Base-by-base conservation (phyloP, 2,329 filamentous ascomycete genomes). In the Epichloe scottii region DNA sequence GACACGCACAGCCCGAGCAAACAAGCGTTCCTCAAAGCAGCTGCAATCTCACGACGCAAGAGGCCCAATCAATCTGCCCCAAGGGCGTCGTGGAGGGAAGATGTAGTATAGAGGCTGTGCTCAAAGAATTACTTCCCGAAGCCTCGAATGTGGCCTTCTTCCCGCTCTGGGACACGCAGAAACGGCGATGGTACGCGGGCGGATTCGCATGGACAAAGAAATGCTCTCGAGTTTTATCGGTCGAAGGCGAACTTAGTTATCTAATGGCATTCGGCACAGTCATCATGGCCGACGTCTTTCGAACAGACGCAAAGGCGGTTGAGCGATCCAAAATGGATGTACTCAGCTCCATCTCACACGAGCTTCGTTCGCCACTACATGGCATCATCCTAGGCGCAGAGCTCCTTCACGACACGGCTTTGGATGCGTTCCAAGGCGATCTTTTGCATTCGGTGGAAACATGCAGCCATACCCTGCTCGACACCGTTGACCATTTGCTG, bases 311-410 rank as follows among this genome's bases (percentile, higher is more conserved):
- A 0, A 51, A 63, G 14, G 58, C 62, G 10, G 66, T 68, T 0
- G 68, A 73, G 35, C 71, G 67, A 49, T 73, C 76, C 34, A 81
- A 81, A 59, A 73, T 73, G 1, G 77, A 81, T 51, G 75, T 81
- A 37, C 71, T 84, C 7, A 75, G 76, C 0, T 81, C 75, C 1
- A 72, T 84, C 5, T 79, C 75, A 3, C 80, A 84, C 57, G 80
- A 84, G 58, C 63, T 84, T 14, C 70, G 80, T 4, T 79, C 75
- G 2, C 80, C 80, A 0, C 65, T 84, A 0, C 79, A 84, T 51
- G 80, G 79, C 2, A 74, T 83, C 34, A 63, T 83, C 0, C 72
- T 76, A 0, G 77, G 68, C 48, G 68, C 71, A 1, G 77, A 80
- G 55, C 61, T 81, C 3, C 58, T 82, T 0, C 68, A 71, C 4